Evolutionary conservation across 1,284 basidiomycete genomes (phyloP).

Genomic region (Anthracocystis setariae): DNA sequence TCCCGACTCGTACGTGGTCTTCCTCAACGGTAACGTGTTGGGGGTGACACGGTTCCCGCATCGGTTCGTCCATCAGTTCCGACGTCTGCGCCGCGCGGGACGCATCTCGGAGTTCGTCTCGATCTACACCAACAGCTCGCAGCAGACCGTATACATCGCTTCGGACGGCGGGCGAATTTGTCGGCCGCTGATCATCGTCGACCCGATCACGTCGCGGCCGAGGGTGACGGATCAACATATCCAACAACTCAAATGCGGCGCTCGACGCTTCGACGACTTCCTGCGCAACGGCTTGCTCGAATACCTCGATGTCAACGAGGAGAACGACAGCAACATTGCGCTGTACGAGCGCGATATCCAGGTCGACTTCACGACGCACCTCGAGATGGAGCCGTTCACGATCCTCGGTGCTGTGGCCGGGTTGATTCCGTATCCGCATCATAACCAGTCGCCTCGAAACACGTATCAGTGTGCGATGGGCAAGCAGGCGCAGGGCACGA

Average conservation of each 20-base stretch:
- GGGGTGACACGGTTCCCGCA: constrained; percentile 88
- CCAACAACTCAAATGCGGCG: constrained; percentile 79
- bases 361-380: constrained; percentile 81
- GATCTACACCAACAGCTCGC: constrained; percentile 95
- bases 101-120: constrained; percentile 96
- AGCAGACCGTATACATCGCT: constrained; percentile 93
- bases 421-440: constrained; percentile 98
- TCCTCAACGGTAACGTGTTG: constrained; percentile 95
- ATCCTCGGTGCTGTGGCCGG: constrained; percentile 97
- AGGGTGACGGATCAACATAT: constrained; percentile 86
- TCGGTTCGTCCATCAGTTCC: constrained; percentile 88
- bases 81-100: constrained; percentile 88
- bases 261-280: constrained; percentile 92
- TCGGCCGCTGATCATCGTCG: constrained; percentile 97
- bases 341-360: constrained; percentile 91
- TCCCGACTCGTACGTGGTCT: constrained; percentile 88
- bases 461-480: constrained; percentile 99
- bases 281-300: constrained; percentile 94
- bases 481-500: constrained; percentile 99
- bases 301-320: constrained; percentile 99
- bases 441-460: constrained; percentile 98
- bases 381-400: constrained; percentile 99
- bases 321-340: constrained; percentile 97
- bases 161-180: constrained; percentile 98
- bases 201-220: constrained; percentile 75